Conservation (phyloP, 768 basidiomycete species). For the Mycena latifolia region DNA sequence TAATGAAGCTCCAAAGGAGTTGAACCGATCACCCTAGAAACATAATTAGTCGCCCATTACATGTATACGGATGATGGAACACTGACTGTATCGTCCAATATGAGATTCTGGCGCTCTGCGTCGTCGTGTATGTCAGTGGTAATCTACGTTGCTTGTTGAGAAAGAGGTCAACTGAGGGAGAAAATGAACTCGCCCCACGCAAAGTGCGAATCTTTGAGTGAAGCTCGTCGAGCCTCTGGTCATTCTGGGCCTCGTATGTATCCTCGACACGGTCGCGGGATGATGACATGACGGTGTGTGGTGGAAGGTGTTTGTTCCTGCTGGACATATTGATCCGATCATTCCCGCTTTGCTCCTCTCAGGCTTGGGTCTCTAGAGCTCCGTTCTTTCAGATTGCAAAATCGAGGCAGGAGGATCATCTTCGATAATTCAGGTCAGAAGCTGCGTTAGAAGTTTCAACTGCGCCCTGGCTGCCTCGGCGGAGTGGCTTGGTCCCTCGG, state of each 20-base stretch:
- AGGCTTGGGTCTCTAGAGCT: no score
- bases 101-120: slow-evolving; percentile 84
- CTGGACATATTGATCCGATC: no score
- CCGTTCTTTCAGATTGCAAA: no score
- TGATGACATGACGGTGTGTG: slow-evolving; percentile 42
- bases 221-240: slow-evolving; percentile 85
- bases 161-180: background rate
- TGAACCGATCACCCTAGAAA: slow-evolving; percentile 74
- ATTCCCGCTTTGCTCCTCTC: no score
- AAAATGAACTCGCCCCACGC: slow-evolving; percentile 69
- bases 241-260: slow-evolving; percentile 88
- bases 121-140: slow-evolving; percentile 90
- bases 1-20: slow-evolving; percentile 71
- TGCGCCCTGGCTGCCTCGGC: background rate
- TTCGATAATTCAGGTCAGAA: no score
- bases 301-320: background rate
- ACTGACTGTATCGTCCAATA: slow-evolving; percentile 82
- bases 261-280: slow-evolving; percentile 68
- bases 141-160: slow-evolving; percentile 60
- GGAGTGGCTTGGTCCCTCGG: background rate
- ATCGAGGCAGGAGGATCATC: no score
- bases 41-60: slow-evolving; percentile 10
- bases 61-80: background rate
- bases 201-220: slow-evolving; percentile 88
- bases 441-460: no score